Conservation (phyloP, 2,329 filamentous ascomycete genomes). For the Talaromyces sp. region DNA sequence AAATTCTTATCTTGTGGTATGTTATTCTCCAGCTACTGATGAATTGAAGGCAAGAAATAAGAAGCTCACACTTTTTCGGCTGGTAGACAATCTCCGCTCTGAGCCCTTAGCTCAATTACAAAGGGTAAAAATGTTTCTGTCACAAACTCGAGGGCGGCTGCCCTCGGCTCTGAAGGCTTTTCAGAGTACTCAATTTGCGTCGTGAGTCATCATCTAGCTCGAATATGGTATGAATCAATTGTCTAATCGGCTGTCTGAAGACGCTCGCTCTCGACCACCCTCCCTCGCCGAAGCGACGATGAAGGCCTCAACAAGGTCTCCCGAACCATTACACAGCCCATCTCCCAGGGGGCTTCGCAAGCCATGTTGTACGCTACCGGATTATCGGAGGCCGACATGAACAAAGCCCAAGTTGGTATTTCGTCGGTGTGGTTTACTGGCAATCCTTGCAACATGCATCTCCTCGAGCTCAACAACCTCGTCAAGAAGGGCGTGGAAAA, state of each 20-base stretch:
- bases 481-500: slow-evolving; percentile 69
- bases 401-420: slow-evolving; percentile 96
- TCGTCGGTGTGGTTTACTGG: slow-evolving; percentile 97
- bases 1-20: neutral
- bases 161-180: slow-evolving; percentile 27
- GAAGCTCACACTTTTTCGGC: neutral
- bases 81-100: slow-evolving; percentile 2
- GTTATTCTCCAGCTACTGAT: neutral
- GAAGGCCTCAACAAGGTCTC: slow-evolving; percentile 75
- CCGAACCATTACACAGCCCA: slow-evolving; percentile 84
- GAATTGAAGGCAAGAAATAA: neutral
- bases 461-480: slow-evolving; percentile 79
- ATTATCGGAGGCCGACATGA: slow-evolving; percentile 78
- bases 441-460: slow-evolving; percentile 99
- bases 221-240: neutral
- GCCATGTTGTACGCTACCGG: slow-evolving; percentile 98
- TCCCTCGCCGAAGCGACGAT: slow-evolving; percentile 48
- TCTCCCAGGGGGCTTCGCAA: slow-evolving; percentile 96
- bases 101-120: neutral
- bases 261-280: slow-evolving; percentile 42
- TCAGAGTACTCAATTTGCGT: slow-evolving; percentile 20
- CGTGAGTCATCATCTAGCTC: slow-evolving; percentile 7
- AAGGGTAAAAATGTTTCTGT: slow-evolving; percentile 26
- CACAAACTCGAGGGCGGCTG: slow-evolving; percentile 30
- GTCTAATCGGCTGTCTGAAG: slow-evolving; percentile 22